Evolutionary conservation across 2,329 filamentous ascomycete genomes (phyloP).

Genomic region (Pseudocercospora fijiensis): DNA sequence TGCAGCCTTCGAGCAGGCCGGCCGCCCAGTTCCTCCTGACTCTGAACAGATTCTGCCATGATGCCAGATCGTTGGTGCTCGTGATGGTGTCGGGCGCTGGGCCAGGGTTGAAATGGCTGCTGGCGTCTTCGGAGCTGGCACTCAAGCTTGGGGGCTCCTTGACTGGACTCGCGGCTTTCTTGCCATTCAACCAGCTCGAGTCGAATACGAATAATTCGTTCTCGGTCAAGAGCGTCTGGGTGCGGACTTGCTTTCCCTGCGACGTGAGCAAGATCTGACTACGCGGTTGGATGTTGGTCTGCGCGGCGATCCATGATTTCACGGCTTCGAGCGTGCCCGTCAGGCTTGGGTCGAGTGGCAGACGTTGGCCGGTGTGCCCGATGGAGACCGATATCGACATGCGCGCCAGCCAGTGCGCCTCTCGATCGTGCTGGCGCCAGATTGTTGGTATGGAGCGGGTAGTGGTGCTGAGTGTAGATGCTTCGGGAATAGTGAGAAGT

Average conservation of each 20-base stretch:
- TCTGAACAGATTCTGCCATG: constrained; percentile 88
- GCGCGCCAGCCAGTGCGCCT: constrained; percentile 18
- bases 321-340: constrained; percentile 81
- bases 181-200: constrained; percentile 53
- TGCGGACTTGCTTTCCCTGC: constrained; percentile 79
- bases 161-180: constrained; percentile 35
- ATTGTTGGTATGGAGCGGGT: neutral
- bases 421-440: constrained; percentile 18
- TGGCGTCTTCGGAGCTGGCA: constrained; percentile 37
- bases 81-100: constrained; percentile 75
- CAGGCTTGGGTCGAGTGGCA: constrained; percentile 72
- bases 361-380: constrained; percentile 86
- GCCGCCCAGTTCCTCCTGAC: constrained; percentile 77
- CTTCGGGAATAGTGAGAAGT: neutral
- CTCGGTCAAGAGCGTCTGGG: constrained; percentile 77
- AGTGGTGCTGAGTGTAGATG: neutral
- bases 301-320: constrained; percentile 73
- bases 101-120: constrained; percentile 62
- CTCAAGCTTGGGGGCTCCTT: constrained; percentile 43
- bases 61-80: constrained; percentile 73
- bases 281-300: constrained; percentile 69
- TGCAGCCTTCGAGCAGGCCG: constrained; percentile 67
- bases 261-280: constrained; percentile 85
- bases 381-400: constrained; percentile 78
- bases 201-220: constrained; percentile 92